phyloP scores from a whole-genome alignment of 768 basidiomycete species.

The Calocybe indica region DNA sequence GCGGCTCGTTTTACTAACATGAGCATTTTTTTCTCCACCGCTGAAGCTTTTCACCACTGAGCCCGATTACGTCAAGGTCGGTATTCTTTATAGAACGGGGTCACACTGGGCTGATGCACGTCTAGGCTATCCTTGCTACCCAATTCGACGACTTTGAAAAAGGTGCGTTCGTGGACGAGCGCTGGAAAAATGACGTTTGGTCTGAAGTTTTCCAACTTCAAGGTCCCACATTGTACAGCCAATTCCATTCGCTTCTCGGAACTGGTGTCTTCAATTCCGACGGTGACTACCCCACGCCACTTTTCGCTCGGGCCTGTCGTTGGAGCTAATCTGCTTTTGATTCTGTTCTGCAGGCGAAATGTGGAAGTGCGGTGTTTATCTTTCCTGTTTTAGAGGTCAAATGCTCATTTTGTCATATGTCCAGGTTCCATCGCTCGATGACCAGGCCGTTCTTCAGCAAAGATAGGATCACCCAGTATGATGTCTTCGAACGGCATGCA shows the following conservation, averaged over 20 bases:
- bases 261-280: constrained; percentile 58
- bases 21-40: neutral
- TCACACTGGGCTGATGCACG: neutral
- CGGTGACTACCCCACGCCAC: constrained; percentile 20
- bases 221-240: constrained; percentile 12
- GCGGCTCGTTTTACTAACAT: neutral
- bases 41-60: constrained; percentile 39
- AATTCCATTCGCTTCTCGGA: constrained; percentile 33
- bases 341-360: constrained; percentile 31
- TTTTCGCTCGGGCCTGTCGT: neutral
- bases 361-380: constrained; percentile 43
- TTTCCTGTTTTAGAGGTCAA: neutral
- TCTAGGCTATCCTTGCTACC: constrained; percentile 26
- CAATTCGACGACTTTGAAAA: constrained; percentile 32
- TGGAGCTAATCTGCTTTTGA: neutral
- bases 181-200: no score
- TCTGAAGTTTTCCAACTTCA: constrained; percentile 4
- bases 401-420: neutral
- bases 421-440: constrained; percentile 53
- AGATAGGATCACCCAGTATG: constrained; percentile 48
- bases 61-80: constrained; percentile 32
- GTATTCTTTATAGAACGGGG: neutral
- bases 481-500: constrained; percentile 11
- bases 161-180: constrained; percentile 10
- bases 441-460: constrained; percentile 57